phyloP scores from a whole-genome alignment of 352 stramenopile species.

The Peronospora belbahrii region DNA sequence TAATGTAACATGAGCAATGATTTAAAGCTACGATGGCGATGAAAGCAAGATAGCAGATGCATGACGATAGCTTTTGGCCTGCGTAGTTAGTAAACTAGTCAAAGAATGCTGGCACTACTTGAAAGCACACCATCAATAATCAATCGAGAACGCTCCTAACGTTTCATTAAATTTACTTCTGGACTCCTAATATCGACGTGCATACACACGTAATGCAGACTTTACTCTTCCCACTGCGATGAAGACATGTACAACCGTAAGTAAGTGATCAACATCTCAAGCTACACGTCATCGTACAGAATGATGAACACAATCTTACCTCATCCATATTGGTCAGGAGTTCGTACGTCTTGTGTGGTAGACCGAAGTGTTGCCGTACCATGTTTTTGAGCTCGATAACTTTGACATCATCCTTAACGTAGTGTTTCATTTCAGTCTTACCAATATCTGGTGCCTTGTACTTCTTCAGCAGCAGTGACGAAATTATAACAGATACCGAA shows the following conservation, averaged over 20 bases:
- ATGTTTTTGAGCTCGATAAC: conserved; percentile 73
- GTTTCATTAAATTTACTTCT: conserved; percentile 7
- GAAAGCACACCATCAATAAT: not conserved
- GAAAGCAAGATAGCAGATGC: no score
- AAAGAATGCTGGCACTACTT: no score
- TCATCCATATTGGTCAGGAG: conserved; percentile 53
- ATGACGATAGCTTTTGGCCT: no score
- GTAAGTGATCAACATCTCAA: conserved; percentile 1
- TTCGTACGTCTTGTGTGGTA: not conserved
- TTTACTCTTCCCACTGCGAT: conserved; percentile 23
- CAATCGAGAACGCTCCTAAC: conserved; percentile 9
- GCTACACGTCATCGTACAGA: not conserved
- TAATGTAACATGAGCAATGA: no score
- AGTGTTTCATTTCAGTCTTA: conserved; percentile 19
- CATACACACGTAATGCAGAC: not conserved
- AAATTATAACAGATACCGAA: conserved; percentile 81
- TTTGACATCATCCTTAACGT: conserved; percentile 57
- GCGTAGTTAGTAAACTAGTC: no score
- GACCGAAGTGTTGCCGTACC: conserved; percentile 42
- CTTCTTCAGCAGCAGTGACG: conserved; percentile 76
- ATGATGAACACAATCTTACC: conserved; percentile 10
- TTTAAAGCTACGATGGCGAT: no score
- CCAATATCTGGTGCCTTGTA: conserved; percentile 40
- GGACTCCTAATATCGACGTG: conserved; percentile 1
- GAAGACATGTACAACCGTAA: not conserved